Evolutionary conservation across 306 rosid genomes (phyloP), one percentile per base, ranked within the genome.

Genomic region (Senna tora): DNA sequence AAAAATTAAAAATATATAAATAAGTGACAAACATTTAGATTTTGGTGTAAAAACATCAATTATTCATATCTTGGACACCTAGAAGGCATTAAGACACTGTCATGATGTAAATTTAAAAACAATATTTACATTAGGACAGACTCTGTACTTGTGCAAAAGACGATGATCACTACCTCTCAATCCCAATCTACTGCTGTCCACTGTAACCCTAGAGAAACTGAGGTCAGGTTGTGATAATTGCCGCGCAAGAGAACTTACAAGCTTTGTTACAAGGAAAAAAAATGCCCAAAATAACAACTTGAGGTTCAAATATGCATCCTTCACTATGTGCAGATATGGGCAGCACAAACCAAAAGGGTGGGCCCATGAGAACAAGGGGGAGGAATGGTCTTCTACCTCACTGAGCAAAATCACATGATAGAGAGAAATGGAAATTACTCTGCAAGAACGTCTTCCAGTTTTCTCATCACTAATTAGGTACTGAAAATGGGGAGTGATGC

Each of bases 1-100:
- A 77, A 64, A 54, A 36, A 64, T 43, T 19, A 71, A 54, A 46
- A 8, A 28, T 64, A 32, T 39, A 39, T n/a, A 54, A 47, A 76
- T 34, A 9, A n/a, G n/a, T n/a, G n/a, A n/a, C n/a, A n/a, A n/a
- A n/a, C n/a, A n/a, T n/a, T n/a, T n/a, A n/a, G n/a, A n/a, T n/a
- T n/a, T n/a, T n/a, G n/a, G n/a, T 33, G 64, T 71, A 2, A 30
- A 2, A 17, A 45, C 30, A 45, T 49, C 58, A 9, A 77, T 47
- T 2, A n/a, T n/a, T n/a, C n/a, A n/a, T n/a, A n/a, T n/a, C n/a
- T n/a, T n/a, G n/a, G n/a, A n/a, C n/a, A n/a, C n/a, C n/a, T n/a
- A n/a, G n/a, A n/a, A n/a, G n/a, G n/a, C n/a, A n/a, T n/a, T n/a
- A n/a, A n/a, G n/a, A n/a, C n/a, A n/a, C n/a, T n/a, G n/a, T n/a